Base-by-base conservation (phyloP, 1,139 yeast species). In the Sugiyamaella castrensis region DNA sequence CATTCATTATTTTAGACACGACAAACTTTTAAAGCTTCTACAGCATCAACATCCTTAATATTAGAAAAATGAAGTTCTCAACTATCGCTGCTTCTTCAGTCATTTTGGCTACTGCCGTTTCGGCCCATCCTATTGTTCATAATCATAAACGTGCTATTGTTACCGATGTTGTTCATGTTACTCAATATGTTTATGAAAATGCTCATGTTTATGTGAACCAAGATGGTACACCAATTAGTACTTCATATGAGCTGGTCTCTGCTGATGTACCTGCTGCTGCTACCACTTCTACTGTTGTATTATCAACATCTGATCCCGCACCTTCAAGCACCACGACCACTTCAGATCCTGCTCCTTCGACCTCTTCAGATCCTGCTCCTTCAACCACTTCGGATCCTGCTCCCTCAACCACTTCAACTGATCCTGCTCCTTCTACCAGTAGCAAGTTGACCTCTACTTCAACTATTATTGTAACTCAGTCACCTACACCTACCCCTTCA, bases 131-230 rank as follows among this genome's bases (percentile, higher is more conserved):
- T 28, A 48, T 47, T 31, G 47, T 46, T 16, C 55, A 53, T 33
- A 29, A 48, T 31, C 57, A 51, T 47, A 61, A 61, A 53, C 60
- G 66, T 27, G 67, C 52, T 29, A 50, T 65, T 31, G 70, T 66
- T 43, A 68, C 71, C 43, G 61, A 66, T 50, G 54, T 54, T 37
- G 65, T 65, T 37, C 61, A 61, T 47, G 64, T 62, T 35, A 65
- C 70, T 40, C 58, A 60, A 52, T 57, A 54, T 47, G 61, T 61
- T 43, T 67, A 66, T 60, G 64, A 66, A 54, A 55, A 67, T 48
- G 63, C 62, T 45, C 61, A 67, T 43, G 66, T 69, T 42, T 60
- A 57, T 46, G 72, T 67, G 19, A 70, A 69, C 56, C 57, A 54
- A 47, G 46, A 64, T 47, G 71, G 71, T 30, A 48, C 37, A 40